Percentiles rank a stretch among this genome's conserved stretches.
phyloP scores from a whole-genome alignment of 2,329 filamentous ascomycete species.

The Fusarium sp. region DNA sequence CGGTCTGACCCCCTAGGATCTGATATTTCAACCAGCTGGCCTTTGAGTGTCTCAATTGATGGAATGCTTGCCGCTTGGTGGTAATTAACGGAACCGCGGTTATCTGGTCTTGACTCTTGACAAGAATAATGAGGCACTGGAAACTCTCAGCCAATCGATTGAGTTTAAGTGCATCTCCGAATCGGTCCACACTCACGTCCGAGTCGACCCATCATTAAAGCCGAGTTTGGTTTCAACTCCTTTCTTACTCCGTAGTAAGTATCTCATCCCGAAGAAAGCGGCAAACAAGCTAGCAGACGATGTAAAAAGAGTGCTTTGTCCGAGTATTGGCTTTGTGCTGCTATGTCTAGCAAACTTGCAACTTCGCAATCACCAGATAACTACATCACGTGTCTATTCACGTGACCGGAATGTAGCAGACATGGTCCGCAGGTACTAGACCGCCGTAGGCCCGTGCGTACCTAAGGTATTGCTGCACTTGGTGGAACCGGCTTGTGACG shows the following conservation, averaged over 20 bases:
- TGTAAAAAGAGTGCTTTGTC: not conserved
- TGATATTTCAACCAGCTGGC: constrained; percentile 3
- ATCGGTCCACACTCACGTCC: constrained; percentile 27
- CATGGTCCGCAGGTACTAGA: not conserved
- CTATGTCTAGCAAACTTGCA: not conserved
- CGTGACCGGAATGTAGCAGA: not conserved
- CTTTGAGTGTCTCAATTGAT: not conserved
- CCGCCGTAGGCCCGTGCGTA: constrained; percentile 17
- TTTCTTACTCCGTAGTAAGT: not conserved
- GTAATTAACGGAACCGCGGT: constrained; percentile 9
- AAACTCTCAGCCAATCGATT: constrained; percentile 33
- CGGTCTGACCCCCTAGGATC: not conserved
- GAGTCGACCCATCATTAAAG: constrained; percentile 36
- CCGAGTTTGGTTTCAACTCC: constrained; percentile 22
- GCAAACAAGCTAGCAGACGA: not conserved
- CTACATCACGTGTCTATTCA: not conserved
- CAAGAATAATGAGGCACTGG: constrained; percentile 26
- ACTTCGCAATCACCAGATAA: not conserved
- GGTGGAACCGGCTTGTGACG: constrained; percentile 19
- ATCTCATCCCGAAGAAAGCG: constrained; percentile 10
- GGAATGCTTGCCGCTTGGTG: not conserved
- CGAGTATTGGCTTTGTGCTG: not conserved
- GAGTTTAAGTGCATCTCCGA: constrained; percentile 27
- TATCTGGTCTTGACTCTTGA: constrained; percentile 30
- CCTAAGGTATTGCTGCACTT: not conserved